Base-by-base conservation (phyloP, 768 basidiomycete species). In the Boletus tylopilopsis region DNA sequence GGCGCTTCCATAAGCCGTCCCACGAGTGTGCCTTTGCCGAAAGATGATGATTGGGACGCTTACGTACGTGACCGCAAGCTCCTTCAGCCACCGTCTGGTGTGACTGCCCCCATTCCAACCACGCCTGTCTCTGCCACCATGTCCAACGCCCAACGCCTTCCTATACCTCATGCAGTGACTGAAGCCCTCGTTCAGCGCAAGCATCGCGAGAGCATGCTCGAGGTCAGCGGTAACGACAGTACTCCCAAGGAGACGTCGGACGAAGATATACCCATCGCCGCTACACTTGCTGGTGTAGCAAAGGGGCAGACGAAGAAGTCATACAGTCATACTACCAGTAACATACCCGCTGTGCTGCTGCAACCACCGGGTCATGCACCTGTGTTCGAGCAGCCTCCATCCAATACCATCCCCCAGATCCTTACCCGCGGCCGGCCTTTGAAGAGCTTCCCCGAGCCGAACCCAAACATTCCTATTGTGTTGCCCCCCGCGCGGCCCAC, bases 61-160 rank as follows among this genome's bases (percentile, higher is more conserved):
- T 95, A 96, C 65, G 77, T 93, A 42, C 82, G 82, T 38, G 90
- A 94, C 42, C 80, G 93, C 47, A 90, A 87, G 62, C 74, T 96
- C 15, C 68, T 94, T 52, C 87, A 90, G 59, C 90, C 91, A 36
- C 90, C 90, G 10, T 77, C 84, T 18, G 89, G 90, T 7, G 77
- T 90, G 37, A 80, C 89, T 15, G 75, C 82, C n/a, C 89, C 90
- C 1, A 91, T 93, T 59, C 70, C 75, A 6, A 81, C 85, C n/a
- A 78, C 79, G 8, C 73, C 78, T 23, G 56, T 71, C 38, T 61
- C 70, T 45, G 53, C 73, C 3, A 55, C 64, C 51, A 64, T 64
- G 64, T 58, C 62, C 36, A 58, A 58, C 47, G 48, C 63, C 35
- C 73, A 68, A 50, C 75, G 81, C 43, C 68, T 77, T 24, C 74